Percentiles rank a stretch among this genome's conserved stretches.
Evolutionary conservation across 306 rosid genomes (phyloP).

Genomic region (Citrullus colocynthis): DNA sequence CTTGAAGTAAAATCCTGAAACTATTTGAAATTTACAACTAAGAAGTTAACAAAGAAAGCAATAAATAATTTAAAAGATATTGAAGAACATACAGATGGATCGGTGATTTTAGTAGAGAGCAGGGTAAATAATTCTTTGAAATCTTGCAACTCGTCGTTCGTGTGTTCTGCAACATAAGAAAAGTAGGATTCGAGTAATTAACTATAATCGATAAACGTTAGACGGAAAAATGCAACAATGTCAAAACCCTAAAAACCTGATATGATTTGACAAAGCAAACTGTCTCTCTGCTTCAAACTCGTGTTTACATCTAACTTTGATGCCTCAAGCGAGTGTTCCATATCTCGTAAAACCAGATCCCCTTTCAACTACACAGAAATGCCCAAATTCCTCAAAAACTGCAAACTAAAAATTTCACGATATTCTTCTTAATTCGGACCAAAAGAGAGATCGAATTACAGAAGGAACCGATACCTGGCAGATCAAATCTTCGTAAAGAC

Average conservation of each 20-base stretch:
- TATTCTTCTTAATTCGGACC: slow-evolving; percentile 27
- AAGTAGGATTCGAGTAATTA: neutral
- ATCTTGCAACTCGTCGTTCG: slow-evolving; percentile 50
- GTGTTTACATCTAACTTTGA: slow-evolving; percentile 32
- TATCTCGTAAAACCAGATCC: slow-evolving; percentile 29
- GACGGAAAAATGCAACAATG: neutral
- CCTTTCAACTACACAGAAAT: slow-evolving; percentile 35
- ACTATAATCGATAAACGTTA: neutral
- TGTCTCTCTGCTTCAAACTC: slow-evolving; percentile 45
- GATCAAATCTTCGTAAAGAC: slow-evolving; percentile 25
- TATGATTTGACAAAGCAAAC: slow-evolving; percentile 20
- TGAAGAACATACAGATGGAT: slow-evolving; percentile 34
- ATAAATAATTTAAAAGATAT: slow-evolving; percentile 4
- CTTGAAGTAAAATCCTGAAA: slow-evolving; percentile 28
- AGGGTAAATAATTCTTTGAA: slow-evolving; percentile 36
- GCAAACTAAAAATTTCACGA: neutral
- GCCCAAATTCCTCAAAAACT: neutral
- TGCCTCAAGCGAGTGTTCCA: slow-evolving; percentile 25
- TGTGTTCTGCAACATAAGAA: slow-evolving; percentile 27
- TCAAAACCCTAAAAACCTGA: slow-evolving; percentile 32
- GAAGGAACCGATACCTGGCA: slow-evolving; percentile 29
- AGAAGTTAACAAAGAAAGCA: neutral
- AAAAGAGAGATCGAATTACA: neutral
- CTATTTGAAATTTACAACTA: slow-evolving; percentile 17
- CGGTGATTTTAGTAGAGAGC: slow-evolving; percentile 16